Percentiles rank a stretch among this genome's conserved stretches.
phyloP scores from a whole-genome alignment of 1,284 basidiomycete genomes.

The Cutaneotrichosporon arboriforme region DNA sequence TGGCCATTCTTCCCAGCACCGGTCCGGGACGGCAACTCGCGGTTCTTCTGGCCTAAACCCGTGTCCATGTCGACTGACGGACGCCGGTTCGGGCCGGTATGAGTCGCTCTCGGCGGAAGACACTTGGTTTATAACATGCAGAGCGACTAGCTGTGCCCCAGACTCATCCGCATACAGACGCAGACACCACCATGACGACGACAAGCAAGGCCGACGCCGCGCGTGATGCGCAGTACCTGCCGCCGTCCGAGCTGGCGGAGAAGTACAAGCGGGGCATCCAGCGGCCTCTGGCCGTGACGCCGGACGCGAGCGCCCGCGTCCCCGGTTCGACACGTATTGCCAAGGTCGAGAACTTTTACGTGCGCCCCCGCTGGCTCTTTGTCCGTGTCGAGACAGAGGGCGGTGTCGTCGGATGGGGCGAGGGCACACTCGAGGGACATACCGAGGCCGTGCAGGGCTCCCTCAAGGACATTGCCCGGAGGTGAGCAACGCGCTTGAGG shows the following conservation, averaged over 20 bases:
- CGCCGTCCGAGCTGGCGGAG: slow-evolving; percentile 34
- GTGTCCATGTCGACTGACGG: neutral
- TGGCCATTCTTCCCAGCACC: neutral
- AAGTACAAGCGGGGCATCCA: slow-evolving; percentile 40
- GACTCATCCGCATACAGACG: too few relatives aligned
- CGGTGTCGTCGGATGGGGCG: slow-evolving; percentile 62
- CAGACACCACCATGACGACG: neutral
- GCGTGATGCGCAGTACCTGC: slow-evolving; percentile 36
- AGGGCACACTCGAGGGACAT: slow-evolving; percentile 50
- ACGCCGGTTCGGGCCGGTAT: neutral
- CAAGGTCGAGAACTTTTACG: slow-evolving; percentile 55
- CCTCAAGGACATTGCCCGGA: slow-evolving; percentile 57
- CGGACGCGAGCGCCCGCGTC: slow-evolving; percentile 25
- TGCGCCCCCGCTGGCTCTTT: slow-evolving; percentile 71
- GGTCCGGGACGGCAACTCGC: neutral
- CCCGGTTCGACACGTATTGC: slow-evolving; percentile 32
- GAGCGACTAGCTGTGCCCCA: neutral
- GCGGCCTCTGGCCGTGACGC: slow-evolving; percentile 18
- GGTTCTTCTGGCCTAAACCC: neutral
- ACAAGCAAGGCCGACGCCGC: slow-evolving; percentile 9
- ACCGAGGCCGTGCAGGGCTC: slow-evolving; percentile 72
- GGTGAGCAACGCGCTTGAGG: slow-evolving; percentile 49
- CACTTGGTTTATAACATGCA: neutral
- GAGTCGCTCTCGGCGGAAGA: neutral
- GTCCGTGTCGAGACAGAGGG: slow-evolving; percentile 65